These are phyloP conservation scores for Eucalyptus marginata DNA, from an alignment of 345 rosid genomes.

Conservation along the genomic window DNA sequence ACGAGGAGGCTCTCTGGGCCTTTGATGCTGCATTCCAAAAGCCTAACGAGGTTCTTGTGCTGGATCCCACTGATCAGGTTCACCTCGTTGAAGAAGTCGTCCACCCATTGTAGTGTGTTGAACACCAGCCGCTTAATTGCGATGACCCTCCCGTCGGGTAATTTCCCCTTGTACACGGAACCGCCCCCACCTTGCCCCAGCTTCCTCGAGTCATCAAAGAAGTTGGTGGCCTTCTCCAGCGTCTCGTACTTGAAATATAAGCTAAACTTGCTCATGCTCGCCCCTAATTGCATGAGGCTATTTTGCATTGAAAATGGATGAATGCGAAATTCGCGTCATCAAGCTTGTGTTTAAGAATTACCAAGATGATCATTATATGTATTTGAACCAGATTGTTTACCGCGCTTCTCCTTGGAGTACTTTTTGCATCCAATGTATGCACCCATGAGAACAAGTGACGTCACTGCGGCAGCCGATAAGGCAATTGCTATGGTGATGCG, in stretches of 20 bases:
- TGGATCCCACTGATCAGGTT: slow-evolving; percentile 50
- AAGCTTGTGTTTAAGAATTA: too few species aligned
- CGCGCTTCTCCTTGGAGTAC: too few species aligned
- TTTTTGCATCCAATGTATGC: too few species aligned
- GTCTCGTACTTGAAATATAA: slow-evolving; percentile 48
- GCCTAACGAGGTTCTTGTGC: slow-evolving; percentile 57
- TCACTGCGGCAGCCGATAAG: too few species aligned
- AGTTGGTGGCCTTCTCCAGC: slow-evolving; percentile 60
- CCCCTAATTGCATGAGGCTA: background rate
- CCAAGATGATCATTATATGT: too few species aligned
- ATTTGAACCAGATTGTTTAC: too few species aligned
- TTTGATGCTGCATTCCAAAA: slow-evolving; percentile 83
- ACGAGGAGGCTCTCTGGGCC: slow-evolving; percentile 83
- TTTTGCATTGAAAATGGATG: background rate
- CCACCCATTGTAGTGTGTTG: slow-evolving; percentile 60
- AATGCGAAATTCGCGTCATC: background rate
- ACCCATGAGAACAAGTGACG: too few species aligned
- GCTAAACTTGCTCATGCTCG: background rate
- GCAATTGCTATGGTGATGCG: background rate
- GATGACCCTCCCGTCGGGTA: slow-evolving; percentile 60
- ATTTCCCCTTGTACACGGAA: slow-evolving; percentile 63
- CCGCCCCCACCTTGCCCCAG: slow-evolving; percentile 79
- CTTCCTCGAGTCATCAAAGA: slow-evolving; percentile 44
- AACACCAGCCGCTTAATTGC: slow-evolving; percentile 61
- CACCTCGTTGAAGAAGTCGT: slow-evolving; percentile 76